Evolutionary conservation across 176 grass and related monocot genomes (phyloP).

Genomic region (Zea luxurians): DNA sequence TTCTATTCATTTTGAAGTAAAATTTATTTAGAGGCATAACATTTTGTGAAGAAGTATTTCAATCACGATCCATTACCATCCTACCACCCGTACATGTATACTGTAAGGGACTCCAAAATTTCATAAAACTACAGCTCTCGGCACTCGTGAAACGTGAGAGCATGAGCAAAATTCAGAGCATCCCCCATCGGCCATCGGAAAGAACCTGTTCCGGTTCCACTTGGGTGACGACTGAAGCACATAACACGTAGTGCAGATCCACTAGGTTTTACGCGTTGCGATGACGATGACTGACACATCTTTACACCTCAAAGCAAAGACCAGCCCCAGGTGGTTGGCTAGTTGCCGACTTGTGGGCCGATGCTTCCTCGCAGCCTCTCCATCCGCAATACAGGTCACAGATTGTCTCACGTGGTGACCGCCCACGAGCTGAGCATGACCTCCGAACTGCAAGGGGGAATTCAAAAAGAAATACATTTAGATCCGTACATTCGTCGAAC

Average conservation of each 20-base stretch:
- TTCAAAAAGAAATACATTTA: background rate
- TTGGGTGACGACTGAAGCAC: background rate
- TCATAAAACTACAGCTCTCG: background rate
- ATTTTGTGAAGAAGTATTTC: too few species aligned
- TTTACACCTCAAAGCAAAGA: slow-evolving; percentile 39
- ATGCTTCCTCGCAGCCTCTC: slow-evolving; percentile 32
- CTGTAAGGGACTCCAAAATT: background rate
- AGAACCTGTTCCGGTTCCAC: background rate
- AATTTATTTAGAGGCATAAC: too few species aligned
- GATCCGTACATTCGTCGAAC: background rate
- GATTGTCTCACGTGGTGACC: slow-evolving; percentile 17
- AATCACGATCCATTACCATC: too few species aligned
- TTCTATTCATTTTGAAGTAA: too few species aligned
- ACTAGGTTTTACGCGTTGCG: background rate
- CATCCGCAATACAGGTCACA: slow-evolving; percentile 13
- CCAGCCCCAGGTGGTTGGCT: background rate
- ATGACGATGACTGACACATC: background rate
- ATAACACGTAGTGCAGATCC: background rate
- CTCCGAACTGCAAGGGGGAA: slow-evolving; percentile 23
- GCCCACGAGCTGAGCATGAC: background rate
- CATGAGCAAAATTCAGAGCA: background rate
- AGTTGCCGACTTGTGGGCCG: background rate
- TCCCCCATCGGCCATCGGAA: background rate
- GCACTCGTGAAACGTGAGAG: background rate
- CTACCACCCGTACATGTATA: too few species aligned